Base-by-base conservation (phyloP, 352 stramenopile genomes). In the Phytopythium vexans region DNA sequence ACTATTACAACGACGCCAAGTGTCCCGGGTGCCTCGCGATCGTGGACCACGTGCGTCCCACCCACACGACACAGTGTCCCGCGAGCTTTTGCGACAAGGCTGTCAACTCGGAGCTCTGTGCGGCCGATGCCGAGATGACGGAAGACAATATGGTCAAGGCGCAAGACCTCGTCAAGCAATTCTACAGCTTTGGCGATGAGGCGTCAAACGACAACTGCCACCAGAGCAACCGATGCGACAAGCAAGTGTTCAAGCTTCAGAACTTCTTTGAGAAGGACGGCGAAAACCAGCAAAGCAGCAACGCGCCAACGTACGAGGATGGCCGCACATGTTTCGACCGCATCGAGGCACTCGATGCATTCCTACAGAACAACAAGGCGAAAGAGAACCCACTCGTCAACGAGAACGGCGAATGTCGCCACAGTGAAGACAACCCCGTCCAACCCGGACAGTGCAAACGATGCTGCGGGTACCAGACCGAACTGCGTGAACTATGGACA, bases 1-100 rank as follows among this genome's bases (percentile, higher is more conserved):
- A 90, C 54, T 87, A 85, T 52, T 68, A 54, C 12, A 60, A 38
- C 0, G 49, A 64, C 2, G 61, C 76, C 3, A 68, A 52, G 52
- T 90, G 77, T 54, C 44, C 54, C 6, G 79, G 74, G 3, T 90
- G 79, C 39, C 50, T 90, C 4, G 63, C 71, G 0, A 74, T 90
- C 14, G 61, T 86, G 6, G 79, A 90, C 46, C 56, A 77, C 3
- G 66, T 68, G 42, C 77, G 77, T 15, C 79, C 79, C 2, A 54
- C 55, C 14, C 48, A 49, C 35, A 85, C 61, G 1, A 70, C 56
- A 0, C 16, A 34, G 31, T 88, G 79, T 10, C 77, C 77, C 0
- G 34, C 27, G 7, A 64, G 52, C 36, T 77, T 84, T 48, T 76
- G 59, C 32, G 78, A 83, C 37, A 34, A 58, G 7, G 47, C 52